Base-by-base conservation (phyloP, 2,329 filamentous ascomycete genomes). In the Fusarium euwallaceae region DNA sequence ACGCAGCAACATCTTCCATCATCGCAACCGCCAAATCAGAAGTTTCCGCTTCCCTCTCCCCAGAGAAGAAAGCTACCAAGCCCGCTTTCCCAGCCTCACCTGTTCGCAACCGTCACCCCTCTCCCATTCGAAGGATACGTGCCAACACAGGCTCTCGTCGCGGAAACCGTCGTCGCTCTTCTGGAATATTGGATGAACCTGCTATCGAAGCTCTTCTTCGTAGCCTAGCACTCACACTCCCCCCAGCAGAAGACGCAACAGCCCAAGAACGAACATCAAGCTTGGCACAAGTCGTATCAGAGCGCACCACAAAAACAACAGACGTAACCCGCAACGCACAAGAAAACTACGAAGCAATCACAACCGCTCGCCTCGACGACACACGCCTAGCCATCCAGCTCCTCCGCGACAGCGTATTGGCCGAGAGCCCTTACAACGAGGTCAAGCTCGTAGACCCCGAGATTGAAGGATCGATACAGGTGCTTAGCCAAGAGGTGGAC, bases 391-490 rank as follows among this genome's bases (percentile, higher is more conserved):
- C 88, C 0, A 76, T 90, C 1, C 86, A 88, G 71, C 76, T 88
- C 10, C 78, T 90, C 17, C 81, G 84, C 6, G 88, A 89, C 67
- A 88, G 86, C 45, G 80, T 91, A 1, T 80, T 90, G 2, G 87
- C 87, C 0, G 89, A 91, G 74, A 89, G 85, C 34, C 81, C 84
- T 6, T 89, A 85, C 75, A 82, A 83, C 0, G 79, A 83, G n/a
- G 84, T 89, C 6, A 83, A 82, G 48, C 83, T 91, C 7, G 81
- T 86, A 7, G 89, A 91, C 73, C 84, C 86, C 0, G 88, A 89
- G 32, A 86, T 90, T 41, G 86, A 89, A 65, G 82, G 80, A 3
- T 87, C 86, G 2, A 86, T 91, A n/a, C 78, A 80, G 0, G 82
- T 88, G 12, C 74, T 89, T 63, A 78, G 79, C 1, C 82, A 85